Percentiles rank a stretch among this genome's conserved stretches.
These are phyloP conservation scores for Clonostachys rosea DNA, from an alignment of 2,329 filamentous ascomycete species.

Conservation along the genomic window DNA sequence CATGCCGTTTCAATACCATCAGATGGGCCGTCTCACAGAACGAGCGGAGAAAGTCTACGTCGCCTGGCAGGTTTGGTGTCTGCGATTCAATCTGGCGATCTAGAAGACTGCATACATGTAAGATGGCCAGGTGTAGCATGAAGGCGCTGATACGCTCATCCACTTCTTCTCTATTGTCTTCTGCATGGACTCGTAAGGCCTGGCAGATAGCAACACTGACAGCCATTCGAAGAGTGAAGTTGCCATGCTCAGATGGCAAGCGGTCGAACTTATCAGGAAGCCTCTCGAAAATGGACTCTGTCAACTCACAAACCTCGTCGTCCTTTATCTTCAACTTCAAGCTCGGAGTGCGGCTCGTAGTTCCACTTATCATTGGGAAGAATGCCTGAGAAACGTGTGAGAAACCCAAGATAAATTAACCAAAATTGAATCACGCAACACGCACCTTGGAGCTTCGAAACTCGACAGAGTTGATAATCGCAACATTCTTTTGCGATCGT, in stretches of 20 bases:
- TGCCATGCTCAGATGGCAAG: neutral
- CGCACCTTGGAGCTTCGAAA: constrained; percentile 59
- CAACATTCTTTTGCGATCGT: constrained; percentile 52
- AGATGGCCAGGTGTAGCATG: constrained; percentile 5
- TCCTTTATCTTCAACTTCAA: too few relatives aligned
- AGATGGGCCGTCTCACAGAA: neutral
- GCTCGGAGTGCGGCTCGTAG: neutral
- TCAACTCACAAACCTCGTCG: neutral
- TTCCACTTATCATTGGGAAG: constrained; percentile 1
- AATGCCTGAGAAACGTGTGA: constrained; percentile 1
- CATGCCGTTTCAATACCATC: neutral
- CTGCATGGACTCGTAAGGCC: neutral
- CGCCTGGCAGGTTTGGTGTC: neutral
- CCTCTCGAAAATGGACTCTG: too few relatives aligned
- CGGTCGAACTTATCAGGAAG: neutral
- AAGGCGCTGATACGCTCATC: constrained; percentile 5
- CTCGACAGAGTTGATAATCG: constrained; percentile 58
- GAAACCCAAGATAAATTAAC: neutral
- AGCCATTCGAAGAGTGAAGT: neutral
- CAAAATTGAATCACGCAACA: neutral
- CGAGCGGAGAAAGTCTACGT: constrained; percentile 7
- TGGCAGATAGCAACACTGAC: constrained; percentile 1
- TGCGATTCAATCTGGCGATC: constrained; percentile 2
- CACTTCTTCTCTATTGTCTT: constrained; percentile 1
- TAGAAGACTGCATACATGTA: constrained; percentile 6